These are phyloP conservation scores for Lipomyces chichibuensis DNA, from an alignment of 805 yeast genomes.

Conservation along the genomic window DNA sequence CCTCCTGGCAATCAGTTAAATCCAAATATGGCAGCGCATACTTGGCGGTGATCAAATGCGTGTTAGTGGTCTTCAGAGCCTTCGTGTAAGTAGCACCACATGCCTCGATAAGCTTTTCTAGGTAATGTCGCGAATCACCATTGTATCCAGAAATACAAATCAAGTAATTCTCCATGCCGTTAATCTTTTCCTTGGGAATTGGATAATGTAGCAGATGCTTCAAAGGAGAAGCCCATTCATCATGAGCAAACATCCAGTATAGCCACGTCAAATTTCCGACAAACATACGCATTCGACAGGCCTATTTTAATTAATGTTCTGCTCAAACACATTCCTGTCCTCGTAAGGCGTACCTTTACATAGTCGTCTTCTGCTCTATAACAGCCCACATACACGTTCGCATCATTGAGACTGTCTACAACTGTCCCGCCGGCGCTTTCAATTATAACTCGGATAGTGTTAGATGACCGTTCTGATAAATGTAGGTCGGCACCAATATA, in stretches of 20 bases:
- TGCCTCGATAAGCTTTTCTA: slow-evolving; percentile 62
- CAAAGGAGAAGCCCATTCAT: slow-evolving; percentile 59
- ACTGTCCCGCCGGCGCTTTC: slow-evolving; percentile 59
- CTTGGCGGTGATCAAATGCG: slow-evolving; percentile 68
- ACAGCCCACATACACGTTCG: slow-evolving; percentile 63
- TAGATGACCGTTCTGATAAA: slow-evolving; percentile 51
- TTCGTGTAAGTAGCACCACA: slow-evolving; percentile 79
- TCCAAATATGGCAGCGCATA: not conserved
- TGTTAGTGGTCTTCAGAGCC: slow-evolving; percentile 63
- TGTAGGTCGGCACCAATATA: slow-evolving; percentile 60
- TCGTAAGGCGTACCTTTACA: slow-evolving; percentile 30
- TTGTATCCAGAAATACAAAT: slow-evolving; percentile 78
- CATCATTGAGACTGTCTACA: slow-evolving; percentile 39
- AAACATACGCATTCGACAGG: slow-evolving; percentile 48
- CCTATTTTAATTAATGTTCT: slow-evolving; percentile 34
- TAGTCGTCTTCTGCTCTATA: slow-evolving; percentile 64
- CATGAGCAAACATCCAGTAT: slow-evolving; percentile 62
- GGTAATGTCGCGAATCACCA: slow-evolving; percentile 79
- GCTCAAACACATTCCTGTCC: not conserved
- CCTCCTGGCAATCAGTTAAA: not conserved
- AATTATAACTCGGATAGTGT: slow-evolving; percentile 52
- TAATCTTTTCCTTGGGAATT: slow-evolving; percentile 52
- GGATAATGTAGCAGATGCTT: slow-evolving; percentile 72
- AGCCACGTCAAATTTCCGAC: slow-evolving; percentile 80
- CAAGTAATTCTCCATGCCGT: slow-evolving; percentile 56